A percentile compares a stretch with the other conserved stretches of the same genome.
phyloP scores from a whole-genome alignment of 495 filamentous ascomycete genomes.

The Thermothielavioides terrestris region DNA sequence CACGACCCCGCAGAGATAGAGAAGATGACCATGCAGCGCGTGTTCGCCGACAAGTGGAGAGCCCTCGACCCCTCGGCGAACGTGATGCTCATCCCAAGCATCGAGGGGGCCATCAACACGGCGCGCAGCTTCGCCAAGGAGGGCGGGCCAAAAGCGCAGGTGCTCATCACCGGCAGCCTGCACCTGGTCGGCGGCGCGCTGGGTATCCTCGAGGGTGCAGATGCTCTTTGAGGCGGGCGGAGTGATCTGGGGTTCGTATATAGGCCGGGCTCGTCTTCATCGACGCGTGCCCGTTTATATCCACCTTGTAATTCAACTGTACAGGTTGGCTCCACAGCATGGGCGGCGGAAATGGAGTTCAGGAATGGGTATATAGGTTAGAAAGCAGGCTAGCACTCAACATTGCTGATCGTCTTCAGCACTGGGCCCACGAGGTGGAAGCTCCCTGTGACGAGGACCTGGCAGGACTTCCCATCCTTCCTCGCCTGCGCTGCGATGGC shows the following conservation, averaged over 20 bases:
- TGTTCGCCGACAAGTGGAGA: slow-evolving; percentile 64
- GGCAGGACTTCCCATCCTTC: slow-evolving; percentile 9
- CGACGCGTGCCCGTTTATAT: background rate
- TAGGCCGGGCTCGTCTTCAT: slow-evolving; percentile 12
- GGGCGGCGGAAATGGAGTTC: background rate
- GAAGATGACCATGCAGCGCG: slow-evolving; percentile 62
- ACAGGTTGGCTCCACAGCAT: slow-evolving; percentile 16
- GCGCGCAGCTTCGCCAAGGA: slow-evolving; percentile 44
- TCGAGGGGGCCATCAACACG: slow-evolving; percentile 75
- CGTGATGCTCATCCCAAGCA: slow-evolving; percentile 60
- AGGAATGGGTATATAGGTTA: background rate
- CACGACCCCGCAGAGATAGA: slow-evolving; percentile 58
- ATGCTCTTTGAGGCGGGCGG: slow-evolving; percentile 27
- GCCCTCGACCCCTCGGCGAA: slow-evolving; percentile 52
- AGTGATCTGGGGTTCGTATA: too few species aligned
- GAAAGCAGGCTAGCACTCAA: slow-evolving; percentile 19
- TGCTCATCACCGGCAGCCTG: slow-evolving; percentile 54
- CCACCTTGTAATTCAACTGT: slow-evolving; percentile 12
- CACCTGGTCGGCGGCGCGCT: slow-evolving; percentile 54
- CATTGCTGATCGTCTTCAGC: slow-evolving; percentile 61
- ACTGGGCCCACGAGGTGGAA: slow-evolving; percentile 81
- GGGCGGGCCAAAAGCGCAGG: slow-evolving; percentile 31
- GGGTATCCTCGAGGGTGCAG: slow-evolving; percentile 37
- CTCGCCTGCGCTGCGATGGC: slow-evolving; percentile 8
- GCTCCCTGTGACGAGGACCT: slow-evolving; percentile 67